phyloP scores from a whole-genome alignment of 371 early-diverging fungal species.

The Dentiscutata heterogama region DNA sequence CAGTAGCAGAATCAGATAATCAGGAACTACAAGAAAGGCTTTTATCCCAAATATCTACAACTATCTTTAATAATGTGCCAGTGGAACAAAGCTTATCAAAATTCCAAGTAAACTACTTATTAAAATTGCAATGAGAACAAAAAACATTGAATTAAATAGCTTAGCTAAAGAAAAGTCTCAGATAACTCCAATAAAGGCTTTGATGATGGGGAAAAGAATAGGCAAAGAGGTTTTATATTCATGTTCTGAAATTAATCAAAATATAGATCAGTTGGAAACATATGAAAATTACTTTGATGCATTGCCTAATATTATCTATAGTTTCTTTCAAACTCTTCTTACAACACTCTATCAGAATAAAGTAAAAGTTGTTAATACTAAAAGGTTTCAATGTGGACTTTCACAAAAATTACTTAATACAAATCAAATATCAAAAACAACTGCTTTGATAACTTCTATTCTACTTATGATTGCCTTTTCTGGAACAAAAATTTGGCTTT shows the following conservation, averaged over 20 bases:
- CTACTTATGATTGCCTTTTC: too few relatives aligned
- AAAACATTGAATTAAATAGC: neutral
- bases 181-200: neutral
- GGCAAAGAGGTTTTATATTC: neutral
- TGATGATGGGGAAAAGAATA: neutral
- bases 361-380: too few relatives aligned
- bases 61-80: neutral
- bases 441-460: too few relatives aligned
- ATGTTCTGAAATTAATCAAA: neutral
- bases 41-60: neutral
- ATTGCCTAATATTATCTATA: too few relatives aligned
- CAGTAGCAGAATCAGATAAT: neutral
- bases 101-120: neutral
- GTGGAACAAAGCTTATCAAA: neutral
- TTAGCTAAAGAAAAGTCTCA: neutral
- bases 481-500: too few relatives aligned
- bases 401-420: too few relatives aligned
- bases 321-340: neutral
- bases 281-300: too few relatives aligned
- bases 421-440: too few relatives aligned
- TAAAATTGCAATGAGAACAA: neutral
- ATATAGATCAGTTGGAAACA: neutral
- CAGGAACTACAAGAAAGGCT: neutral
- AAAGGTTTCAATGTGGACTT: too few relatives aligned
- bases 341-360: neutral